These are phyloP conservation scores for Skeletonema grethae DNA, from an alignment of 108 stramenopile species.

Conservation along the genomic window DNA sequence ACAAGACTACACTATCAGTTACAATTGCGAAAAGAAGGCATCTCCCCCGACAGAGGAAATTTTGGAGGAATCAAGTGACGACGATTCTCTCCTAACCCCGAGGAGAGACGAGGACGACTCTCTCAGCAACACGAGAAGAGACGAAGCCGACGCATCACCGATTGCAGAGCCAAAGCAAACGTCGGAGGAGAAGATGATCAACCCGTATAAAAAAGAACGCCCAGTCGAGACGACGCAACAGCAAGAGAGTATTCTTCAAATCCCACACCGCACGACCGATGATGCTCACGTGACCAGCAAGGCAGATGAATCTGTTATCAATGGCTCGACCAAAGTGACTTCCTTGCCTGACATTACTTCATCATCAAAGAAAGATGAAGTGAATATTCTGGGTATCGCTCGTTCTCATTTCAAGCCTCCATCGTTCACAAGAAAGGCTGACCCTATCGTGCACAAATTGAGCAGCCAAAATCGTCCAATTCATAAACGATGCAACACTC, in stretches of 20 bases:
- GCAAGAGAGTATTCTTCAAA: background rate
- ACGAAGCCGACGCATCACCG: background rate
- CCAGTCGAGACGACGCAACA: background rate
- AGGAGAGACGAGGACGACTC: background rate
- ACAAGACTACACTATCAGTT: conserved; percentile 30
- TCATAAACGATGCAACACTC: conserved; percentile 35
- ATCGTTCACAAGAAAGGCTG: conserved; percentile 13
- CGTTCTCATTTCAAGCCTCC: conserved; percentile 36
- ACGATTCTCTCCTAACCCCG: conserved; percentile 1
- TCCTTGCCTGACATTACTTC: conserved; percentile 17
- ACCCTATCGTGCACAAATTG: conserved; percentile 62
- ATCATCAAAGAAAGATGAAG: conserved; percentile 15
- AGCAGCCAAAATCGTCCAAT: conserved; percentile 55
- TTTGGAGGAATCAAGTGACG: conserved; percentile 31
- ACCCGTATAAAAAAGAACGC: conserved; percentile 19
- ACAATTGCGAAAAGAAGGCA: conserved; percentile 35
- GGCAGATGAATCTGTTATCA: background rate
- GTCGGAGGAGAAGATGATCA: background rate
- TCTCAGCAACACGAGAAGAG: background rate
- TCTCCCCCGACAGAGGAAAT: conserved; percentile 13
- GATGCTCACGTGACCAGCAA: background rate
- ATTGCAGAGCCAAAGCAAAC: background rate
- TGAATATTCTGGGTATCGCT: conserved; percentile 28
- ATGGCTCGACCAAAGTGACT: conserved; percentile 4
- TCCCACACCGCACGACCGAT: background rate